These are phyloP conservation scores for Cubamyces sp. DNA, from an alignment of 768 basidiomycete genomes.

Conservation along the genomic window DNA sequence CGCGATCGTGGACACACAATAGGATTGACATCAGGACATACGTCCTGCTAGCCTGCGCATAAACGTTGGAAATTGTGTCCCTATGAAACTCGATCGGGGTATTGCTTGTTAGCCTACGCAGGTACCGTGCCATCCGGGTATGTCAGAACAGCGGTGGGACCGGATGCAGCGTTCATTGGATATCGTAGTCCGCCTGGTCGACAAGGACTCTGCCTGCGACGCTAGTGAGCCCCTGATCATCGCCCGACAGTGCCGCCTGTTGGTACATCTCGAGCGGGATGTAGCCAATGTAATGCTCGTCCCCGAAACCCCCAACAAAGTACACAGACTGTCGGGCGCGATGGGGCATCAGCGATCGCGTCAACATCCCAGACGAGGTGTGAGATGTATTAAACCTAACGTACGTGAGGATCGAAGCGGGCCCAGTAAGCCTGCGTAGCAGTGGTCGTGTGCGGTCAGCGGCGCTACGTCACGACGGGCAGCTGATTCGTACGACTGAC, in stretches of 20 bases:
- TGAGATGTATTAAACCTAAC: slow-evolving; percentile 25
- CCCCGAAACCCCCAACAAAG: slow-evolving; percentile 59
- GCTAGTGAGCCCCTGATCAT: slow-evolving; percentile 2
- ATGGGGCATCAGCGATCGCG: background rate
- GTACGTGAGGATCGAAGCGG: slow-evolving; percentile 55
- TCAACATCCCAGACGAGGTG: background rate
- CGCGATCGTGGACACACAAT: background rate
- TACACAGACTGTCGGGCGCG: slow-evolving; percentile 46
- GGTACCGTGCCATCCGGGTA: background rate
- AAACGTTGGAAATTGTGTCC: background rate
- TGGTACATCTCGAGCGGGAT: slow-evolving; percentile 52
- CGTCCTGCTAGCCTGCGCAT: background rate
- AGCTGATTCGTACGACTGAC: slow-evolving; percentile 36
- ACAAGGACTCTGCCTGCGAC: slow-evolving; percentile 28
- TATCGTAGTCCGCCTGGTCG: slow-evolving; percentile 10
- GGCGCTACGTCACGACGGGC: slow-evolving; percentile 5
- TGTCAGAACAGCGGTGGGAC: background rate
- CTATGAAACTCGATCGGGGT: background rate
- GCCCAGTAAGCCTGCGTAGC: slow-evolving; percentile 53
- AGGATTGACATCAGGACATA: background rate
- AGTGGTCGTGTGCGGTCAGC: slow-evolving; percentile 12
- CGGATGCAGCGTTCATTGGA: background rate
- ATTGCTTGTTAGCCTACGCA: background rate
- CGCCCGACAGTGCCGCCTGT: slow-evolving; percentile 31
- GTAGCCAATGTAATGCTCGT: slow-evolving; percentile 55